Evolutionary conservation across 148 eudicot species (phyloP), one percentile per base, ranked within the genome.

Genomic region (Vaccinium macrocarpon): DNA sequence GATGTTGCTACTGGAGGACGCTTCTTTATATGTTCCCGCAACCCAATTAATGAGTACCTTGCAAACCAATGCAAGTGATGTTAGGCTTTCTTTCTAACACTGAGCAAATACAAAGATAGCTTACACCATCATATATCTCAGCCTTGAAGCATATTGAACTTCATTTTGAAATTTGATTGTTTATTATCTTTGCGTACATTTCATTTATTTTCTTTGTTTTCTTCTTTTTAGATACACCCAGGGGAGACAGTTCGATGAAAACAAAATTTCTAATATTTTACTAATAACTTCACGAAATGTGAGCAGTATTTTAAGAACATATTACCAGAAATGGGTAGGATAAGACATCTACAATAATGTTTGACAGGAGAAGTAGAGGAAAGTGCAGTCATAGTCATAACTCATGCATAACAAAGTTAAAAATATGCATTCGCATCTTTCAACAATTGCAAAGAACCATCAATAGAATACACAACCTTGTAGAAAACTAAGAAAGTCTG

Each of bases 1-100:
- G 99, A 86, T 83, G 99, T 97, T 81, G 99, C 99, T 81, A 93
- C 71, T 15, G 99, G 97, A 70, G 99, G 99, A 52, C 99, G 97
- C 84, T 97, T 97, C 91, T 97, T 97, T 88, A 97, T 97, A 88
- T 97, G 99, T 87, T 97, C 97, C 88, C 99, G 87, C 88, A 97
- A 76, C 86, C 88, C 94, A 88, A 90, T 82, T 86, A 97, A 89
- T 68, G 99, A 97, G 87, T 95, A 92, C 89, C 99, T 96, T 91
- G 77, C 84, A 73, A 46, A 78, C 9, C 78, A 19, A 80, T 11
- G 73, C 16, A 62, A 38, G 53, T 29, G 25, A 23, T 16, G 10
- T 82, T 70, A 82, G 27, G 61, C 71, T 38, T 80, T 9, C 12
- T 57, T 48, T 25, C 55, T 57, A 10, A 42, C 8, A 35, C 19